Evolutionary conservation across 805 yeast genomes (phyloP).

Genomic region (Candida incommunis): DNA sequence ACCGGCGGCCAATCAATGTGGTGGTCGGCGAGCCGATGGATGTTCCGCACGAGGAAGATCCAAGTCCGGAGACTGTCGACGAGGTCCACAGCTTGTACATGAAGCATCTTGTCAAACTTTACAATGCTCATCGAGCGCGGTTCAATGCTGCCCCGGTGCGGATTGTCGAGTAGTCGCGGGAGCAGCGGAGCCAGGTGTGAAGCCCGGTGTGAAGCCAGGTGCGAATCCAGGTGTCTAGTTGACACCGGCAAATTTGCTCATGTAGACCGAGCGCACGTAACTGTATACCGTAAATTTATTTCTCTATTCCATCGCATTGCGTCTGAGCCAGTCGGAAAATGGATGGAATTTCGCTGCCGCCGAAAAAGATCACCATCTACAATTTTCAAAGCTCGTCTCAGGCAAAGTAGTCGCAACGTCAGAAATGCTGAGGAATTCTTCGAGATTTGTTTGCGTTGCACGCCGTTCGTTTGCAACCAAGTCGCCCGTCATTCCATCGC

Average conservation of each 20-base stretch:
- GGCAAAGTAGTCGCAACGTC: background rate
- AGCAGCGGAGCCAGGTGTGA: no score
- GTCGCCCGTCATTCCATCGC: conserved; percentile 26
- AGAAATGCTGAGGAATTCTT: background rate
- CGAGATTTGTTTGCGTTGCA: no score
- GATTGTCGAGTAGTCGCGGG: background rate
- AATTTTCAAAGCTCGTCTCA: no score
- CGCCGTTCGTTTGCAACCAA: background rate
- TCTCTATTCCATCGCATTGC: no score
- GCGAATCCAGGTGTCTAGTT: no score
- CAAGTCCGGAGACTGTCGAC: conserved; percentile 7
- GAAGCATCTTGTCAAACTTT: conserved; percentile 45
- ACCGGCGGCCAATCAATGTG: conserved; percentile 61
- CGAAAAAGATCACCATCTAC: no score
- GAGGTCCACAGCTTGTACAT: conserved; percentile 63
- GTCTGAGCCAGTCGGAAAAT: no score
- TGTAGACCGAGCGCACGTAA: no score
- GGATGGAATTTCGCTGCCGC: no score
- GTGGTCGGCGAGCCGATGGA: conserved; percentile 32
- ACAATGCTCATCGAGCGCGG: conserved; percentile 46
- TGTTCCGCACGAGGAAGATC: conserved; percentile 13
- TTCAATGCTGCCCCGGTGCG: background rate
- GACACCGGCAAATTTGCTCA: no score
- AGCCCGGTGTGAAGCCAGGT: no score
- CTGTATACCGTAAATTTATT: no score